A percentile compares a stretch with the other conserved stretches of the same genome.
These are phyloP conservation scores for Paulownia fortunei DNA, from an alignment of 257 asterid species.

Conservation along the genomic window DNA sequence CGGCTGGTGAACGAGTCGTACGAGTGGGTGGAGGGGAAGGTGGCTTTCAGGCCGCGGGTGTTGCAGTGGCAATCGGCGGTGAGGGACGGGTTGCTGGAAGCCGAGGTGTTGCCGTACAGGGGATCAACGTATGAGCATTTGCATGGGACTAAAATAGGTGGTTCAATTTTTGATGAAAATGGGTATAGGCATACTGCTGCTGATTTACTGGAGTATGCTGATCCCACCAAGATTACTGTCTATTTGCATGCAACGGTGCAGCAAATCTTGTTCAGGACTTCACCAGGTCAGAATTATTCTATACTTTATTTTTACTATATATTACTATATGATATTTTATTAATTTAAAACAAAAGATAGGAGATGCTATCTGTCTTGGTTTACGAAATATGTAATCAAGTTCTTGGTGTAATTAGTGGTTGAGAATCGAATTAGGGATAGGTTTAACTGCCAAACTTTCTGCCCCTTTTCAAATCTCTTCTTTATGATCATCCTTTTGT, in stretches of 20 bases:
- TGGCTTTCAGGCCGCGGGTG: conserved; percentile 61
- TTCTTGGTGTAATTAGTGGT: no score
- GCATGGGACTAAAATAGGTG: conserved; percentile 80
- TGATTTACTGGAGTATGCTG: conserved; percentile 74
- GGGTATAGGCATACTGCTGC: conserved; percentile 86
- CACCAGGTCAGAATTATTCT: conserved; percentile 38
- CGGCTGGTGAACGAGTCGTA: conserved; percentile 58
- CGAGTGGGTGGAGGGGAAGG: conserved; percentile 79
- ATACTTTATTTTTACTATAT: no score
- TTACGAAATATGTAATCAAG: no score
- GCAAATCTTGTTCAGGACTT: conserved; percentile 49
- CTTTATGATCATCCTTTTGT: no score
- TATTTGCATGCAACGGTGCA: conserved; percentile 62
- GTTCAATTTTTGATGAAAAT: conserved; percentile 60
- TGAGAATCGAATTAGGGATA: no score
- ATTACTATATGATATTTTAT: no score
- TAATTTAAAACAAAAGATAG: no score
- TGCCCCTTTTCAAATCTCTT: no score
- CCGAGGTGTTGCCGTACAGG: conserved; percentile 57
- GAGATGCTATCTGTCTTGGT: no score
- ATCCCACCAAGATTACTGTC: conserved; percentile 46
- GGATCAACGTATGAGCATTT: conserved; percentile 67
- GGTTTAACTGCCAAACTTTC: no score
- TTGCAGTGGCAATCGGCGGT: conserved; percentile 77
- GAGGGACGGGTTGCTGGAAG: conserved; percentile 64